Percentiles rank a stretch among this genome's conserved stretches.
Conservation (phyloP, 495 filamentous ascomycete genomes). For the Penicillium tannophilum region DNA sequence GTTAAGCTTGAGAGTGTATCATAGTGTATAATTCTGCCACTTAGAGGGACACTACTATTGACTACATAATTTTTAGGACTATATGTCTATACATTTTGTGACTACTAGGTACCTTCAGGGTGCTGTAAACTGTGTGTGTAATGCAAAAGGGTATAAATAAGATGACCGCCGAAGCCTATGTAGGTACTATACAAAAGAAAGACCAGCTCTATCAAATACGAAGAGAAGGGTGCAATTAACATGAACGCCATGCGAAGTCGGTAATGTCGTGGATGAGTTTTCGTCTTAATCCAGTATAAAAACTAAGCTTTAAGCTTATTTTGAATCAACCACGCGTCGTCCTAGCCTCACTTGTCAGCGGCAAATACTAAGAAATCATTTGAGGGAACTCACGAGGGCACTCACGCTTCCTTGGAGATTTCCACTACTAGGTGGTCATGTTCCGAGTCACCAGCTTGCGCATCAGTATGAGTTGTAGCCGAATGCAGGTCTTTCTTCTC, state of each 20-base stretch:
- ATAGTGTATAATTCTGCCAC: not conserved
- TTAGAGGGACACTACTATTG: too few species aligned
- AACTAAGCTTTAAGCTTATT: not conserved
- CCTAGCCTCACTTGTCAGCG: not conserved
- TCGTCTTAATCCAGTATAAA: too few species aligned
- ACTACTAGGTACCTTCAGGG: not conserved
- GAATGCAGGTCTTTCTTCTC: slow-evolving; percentile 10
- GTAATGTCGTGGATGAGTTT: not conserved
- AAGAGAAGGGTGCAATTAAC: not conserved
- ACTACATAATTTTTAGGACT: too few species aligned
- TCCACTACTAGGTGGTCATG: slow-evolving; percentile 35
- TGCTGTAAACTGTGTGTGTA: too few species aligned
- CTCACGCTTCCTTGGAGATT: slow-evolving; percentile 48
- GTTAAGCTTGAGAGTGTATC: slow-evolving; percentile 24
- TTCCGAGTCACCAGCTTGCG: slow-evolving; percentile 6
- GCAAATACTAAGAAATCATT: not conserved
- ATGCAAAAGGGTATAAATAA: not conserved
- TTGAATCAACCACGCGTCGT: not conserved
- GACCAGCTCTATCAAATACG: not conserved
- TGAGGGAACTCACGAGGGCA: slow-evolving; percentile 3
- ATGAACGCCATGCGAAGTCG: not conserved
- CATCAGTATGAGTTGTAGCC: slow-evolving; percentile 11
- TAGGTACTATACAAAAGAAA: not conserved
- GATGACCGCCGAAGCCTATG: not conserved
- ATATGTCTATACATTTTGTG: not conserved